phyloP scores from a whole-genome alignment of 768 basidiomycete species.

The Hericium alpestre region DNA sequence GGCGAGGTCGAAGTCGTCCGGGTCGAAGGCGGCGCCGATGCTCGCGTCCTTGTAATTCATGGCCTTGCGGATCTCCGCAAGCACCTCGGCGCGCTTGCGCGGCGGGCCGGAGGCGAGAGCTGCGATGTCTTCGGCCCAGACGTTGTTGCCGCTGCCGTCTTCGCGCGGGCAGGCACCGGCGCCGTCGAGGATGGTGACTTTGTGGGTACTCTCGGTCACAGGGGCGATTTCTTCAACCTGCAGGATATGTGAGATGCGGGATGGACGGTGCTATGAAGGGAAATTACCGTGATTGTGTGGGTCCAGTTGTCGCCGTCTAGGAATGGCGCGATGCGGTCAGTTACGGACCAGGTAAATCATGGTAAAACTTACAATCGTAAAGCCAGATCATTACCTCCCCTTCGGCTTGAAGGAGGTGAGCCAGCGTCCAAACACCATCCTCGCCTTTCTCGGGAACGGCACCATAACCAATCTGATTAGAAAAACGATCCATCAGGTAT shows the following conservation, averaged over 20 bases:
- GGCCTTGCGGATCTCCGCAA: neutral
- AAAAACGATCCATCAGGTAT: neutral
- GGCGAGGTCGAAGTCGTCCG: slow-evolving; percentile 3
- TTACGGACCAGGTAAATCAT: neutral
- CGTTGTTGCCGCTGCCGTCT: slow-evolving; percentile 1
- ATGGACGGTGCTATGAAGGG: neutral
- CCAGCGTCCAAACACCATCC: neutral
- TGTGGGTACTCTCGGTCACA: neutral
- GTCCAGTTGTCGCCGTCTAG: slow-evolving; percentile 2
- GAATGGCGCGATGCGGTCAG: neutral
- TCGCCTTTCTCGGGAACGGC: slow-evolving; percentile 1
- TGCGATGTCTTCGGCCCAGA: slow-evolving; percentile 1
- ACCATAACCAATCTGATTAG: neutral
- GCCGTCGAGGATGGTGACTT: slow-evolving; percentile 2
- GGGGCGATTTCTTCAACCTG: slow-evolving; percentile 5
- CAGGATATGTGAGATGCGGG: too few relatives aligned
- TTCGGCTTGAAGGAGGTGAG: slow-evolving; percentile 3
- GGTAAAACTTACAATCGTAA: neutral
- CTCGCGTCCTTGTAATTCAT: neutral
- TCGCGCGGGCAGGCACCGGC: slow-evolving; percentile 4
- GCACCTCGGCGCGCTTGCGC: neutral
- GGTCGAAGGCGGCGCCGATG: neutral
- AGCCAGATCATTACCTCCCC: slow-evolving; percentile 2
- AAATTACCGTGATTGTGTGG: neutral
- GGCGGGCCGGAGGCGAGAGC: neutral